Evolutionary conservation across 352 stramenopile genomes (phyloP).

Genomic region (Pythium diclinum): DNA sequence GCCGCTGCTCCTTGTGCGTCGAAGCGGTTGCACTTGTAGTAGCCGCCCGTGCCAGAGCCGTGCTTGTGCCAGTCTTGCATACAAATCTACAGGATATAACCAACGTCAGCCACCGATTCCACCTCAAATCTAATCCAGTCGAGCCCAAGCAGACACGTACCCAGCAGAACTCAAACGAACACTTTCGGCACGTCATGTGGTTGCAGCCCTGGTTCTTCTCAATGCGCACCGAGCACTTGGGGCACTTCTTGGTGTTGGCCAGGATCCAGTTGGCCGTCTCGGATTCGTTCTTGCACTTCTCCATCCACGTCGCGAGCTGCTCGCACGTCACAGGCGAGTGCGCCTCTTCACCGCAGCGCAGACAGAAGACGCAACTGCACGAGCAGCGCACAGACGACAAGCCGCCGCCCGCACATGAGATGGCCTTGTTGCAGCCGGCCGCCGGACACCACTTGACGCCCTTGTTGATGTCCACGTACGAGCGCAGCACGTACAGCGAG

Average conservation of each 20-base stretch:
- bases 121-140: neutral
- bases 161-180: conserved; percentile 98
- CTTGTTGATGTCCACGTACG: conserved; percentile 98
- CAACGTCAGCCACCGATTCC: neutral
- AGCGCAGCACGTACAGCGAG: conserved; percentile 91
- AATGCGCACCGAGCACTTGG: conserved; percentile 98
- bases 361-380: conserved; percentile 88
- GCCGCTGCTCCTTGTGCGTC: conserved; percentile 53
- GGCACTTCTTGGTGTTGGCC: conserved; percentile 99
- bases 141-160: conserved; percentile 18
- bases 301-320: conserved; percentile 92
- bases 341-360: conserved; percentile 95
- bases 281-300: conserved; percentile 97
- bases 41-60: conserved; percentile 94
- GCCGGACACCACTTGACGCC: conserved; percentile 97
- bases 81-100: conserved; percentile 62
- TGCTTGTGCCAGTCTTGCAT: conserved; percentile 96
- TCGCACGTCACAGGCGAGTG: conserved; percentile 94
- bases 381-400: conserved; percentile 77
- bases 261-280: conserved; percentile 99
- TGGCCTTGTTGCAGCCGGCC: conserved; percentile 94
- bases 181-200: conserved; percentile 97
- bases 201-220: conserved; percentile 99
- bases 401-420: conserved; percentile 71
- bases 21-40: conserved; percentile 99